A percentile compares a stretch with the other conserved stretches of the same genome.
Conservation (phyloP, 768 basidiomycete genomes). For the Sarcodon sp. region DNA sequence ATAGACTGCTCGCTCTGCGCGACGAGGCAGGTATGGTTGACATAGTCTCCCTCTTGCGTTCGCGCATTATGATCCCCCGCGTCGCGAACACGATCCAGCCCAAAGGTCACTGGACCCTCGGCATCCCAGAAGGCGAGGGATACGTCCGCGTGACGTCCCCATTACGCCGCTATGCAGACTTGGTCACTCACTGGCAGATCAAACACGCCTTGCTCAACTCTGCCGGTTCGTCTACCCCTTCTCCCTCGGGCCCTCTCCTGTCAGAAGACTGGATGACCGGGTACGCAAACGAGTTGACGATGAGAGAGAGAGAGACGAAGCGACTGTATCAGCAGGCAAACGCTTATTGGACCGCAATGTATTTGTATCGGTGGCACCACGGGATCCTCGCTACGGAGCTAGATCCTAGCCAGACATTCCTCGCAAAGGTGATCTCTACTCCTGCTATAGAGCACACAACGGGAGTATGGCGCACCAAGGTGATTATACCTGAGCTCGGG, state of each 20-base stretch:
- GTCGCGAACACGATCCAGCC: constrained; percentile 40
- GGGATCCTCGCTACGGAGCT: constrained; percentile 6
- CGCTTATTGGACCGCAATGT: constrained; percentile 27
- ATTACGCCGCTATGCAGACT: constrained; percentile 71
- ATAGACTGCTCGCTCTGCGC: constrained; percentile 36
- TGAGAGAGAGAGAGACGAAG: constrained; percentile 21
- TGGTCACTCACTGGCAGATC: constrained; percentile 89
- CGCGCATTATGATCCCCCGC: constrained; percentile 19
- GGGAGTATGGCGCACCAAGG: not conserved
- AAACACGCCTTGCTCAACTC: constrained; percentile 52
- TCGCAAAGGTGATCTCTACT: constrained; percentile 3
- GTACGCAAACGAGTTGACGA: constrained; percentile 24
- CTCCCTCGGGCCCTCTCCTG: constrained; percentile 25
- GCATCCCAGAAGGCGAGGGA: constrained; percentile 60
- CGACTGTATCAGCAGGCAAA: constrained; percentile 18
- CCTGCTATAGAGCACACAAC: not conserved
- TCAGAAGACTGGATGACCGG: constrained; percentile 28
- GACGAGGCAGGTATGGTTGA: constrained; percentile 31
- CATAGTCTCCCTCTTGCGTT: constrained; percentile 19
- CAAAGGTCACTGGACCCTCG: constrained; percentile 54
- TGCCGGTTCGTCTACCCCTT: constrained; percentile 14
- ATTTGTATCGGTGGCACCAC: constrained; percentile 24
- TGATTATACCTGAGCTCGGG: constrained; percentile 5
- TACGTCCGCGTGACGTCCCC: constrained; percentile 83
- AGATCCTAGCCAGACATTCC: constrained; percentile 17